Evolutionary conservation across 768 basidiomycete species (phyloP).

Genomic region (Arthromyces matolae): DNA sequence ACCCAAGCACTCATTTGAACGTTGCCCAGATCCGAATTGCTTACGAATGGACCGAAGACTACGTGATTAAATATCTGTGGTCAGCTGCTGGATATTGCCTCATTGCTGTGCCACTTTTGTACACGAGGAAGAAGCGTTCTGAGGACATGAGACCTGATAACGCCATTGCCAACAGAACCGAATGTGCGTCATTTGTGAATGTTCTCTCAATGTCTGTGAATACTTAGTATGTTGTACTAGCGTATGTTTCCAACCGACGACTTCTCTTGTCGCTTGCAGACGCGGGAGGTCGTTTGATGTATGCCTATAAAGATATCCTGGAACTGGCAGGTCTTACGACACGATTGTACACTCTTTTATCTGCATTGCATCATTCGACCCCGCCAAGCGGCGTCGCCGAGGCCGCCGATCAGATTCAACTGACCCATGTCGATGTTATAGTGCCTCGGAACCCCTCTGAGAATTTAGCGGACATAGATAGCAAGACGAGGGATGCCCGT

Average conservation of each 20-base stretch:
- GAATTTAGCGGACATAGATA: neutral
- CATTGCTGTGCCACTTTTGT: constrained; percentile 86
- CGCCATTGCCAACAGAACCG: constrained; percentile 44
- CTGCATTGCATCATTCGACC: constrained; percentile 75
- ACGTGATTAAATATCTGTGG: constrained; percentile 96
- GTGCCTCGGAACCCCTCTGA: constrained; percentile 39
- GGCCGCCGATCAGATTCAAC: constrained; percentile 47
- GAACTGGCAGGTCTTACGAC: constrained; percentile 94
- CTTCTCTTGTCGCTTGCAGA: constrained; percentile 93
- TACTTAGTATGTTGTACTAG: constrained; percentile 20
- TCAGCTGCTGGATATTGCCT: constrained; percentile 88
- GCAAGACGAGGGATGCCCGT: constrained; percentile 12
- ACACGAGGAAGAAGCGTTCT: constrained; percentile 52
- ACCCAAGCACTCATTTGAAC: no score
- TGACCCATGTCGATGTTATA: constrained; percentile 69
- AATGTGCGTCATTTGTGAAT: constrained; percentile 35
- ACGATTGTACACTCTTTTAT: constrained; percentile 82
- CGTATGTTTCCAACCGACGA: constrained; percentile 91
- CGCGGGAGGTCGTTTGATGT: constrained; percentile 94
- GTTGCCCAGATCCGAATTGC: constrained; percentile 71
- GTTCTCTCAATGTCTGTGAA: no score
- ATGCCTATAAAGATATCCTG: constrained; percentile 91
- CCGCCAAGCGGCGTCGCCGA: constrained; percentile 35
- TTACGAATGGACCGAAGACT: constrained; percentile 96
- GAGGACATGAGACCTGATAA: constrained; percentile 25